Evolutionary conservation across 1,139 yeast species (phyloP).

Genomic region (Lodderomyces pseudojiufengensis): DNA sequence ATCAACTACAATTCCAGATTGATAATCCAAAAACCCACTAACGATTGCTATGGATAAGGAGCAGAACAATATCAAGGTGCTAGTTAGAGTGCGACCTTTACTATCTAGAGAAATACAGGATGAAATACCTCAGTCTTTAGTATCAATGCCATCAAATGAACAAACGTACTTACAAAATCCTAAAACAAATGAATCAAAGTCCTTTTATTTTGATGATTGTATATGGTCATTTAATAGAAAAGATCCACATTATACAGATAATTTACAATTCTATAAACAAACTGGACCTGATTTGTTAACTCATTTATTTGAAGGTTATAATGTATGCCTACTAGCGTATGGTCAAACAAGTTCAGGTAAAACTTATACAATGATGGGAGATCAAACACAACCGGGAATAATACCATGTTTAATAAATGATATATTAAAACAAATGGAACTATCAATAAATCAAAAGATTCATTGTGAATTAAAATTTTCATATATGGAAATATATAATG

Average conservation of each 20-base stretch:
- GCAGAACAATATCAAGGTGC: conserved; percentile 36
- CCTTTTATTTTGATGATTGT: conserved; percentile 54
- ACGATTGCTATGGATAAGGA: conserved; percentile 3
- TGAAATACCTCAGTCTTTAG: conserved; percentile 16
- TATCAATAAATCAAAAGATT: conserved; percentile 35
- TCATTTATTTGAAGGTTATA: conserved; percentile 65
- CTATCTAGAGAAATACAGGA: conserved; percentile 29
- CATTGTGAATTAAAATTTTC: conserved; percentile 57
- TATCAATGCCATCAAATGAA: conserved; percentile 30
- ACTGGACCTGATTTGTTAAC: conserved; percentile 59
- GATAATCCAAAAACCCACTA: too few relatives aligned
- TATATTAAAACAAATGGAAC: conserved; percentile 45
- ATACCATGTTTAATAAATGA: conserved; percentile 58
- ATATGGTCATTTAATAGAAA: conserved; percentile 51
- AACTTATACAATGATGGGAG: conserved; percentile 73
- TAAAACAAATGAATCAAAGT: conserved; percentile 19
- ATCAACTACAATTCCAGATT: too few relatives aligned
- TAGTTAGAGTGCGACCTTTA: conserved; percentile 46
- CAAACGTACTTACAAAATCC: conserved; percentile 23
- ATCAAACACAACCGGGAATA: conserved; percentile 45
- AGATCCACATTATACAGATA: conserved; percentile 40
- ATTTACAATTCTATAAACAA: conserved; percentile 45
- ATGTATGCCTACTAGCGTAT: conserved; percentile 72
- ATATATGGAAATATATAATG: conserved; percentile 72
- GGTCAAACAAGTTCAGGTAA: conserved; percentile 80